Percentiles rank a stretch among this genome's conserved stretches.
phyloP scores from a whole-genome alignment of 2,329 filamentous ascomycete species.

The Lasiodiplodia sp. region DNA sequence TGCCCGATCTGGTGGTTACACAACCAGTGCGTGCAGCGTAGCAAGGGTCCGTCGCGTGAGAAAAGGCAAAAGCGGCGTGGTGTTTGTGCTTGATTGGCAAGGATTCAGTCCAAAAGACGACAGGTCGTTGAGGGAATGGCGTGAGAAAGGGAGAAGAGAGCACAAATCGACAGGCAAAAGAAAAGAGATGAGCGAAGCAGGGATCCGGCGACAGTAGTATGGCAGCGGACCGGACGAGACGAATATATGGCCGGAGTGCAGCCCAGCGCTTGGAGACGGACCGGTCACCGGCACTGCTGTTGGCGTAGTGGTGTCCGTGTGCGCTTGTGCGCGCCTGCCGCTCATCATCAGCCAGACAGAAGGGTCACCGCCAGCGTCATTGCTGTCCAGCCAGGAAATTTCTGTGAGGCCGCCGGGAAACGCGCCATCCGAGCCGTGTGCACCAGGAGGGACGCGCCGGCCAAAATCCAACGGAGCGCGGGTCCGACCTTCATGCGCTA shows the following conservation, averaged over 20 bases:
- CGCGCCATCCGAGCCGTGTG: conserved; percentile 7
- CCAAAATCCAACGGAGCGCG: background rate
- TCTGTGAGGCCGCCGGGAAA: background rate
- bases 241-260: background rate
- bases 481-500: background rate
- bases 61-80: background rate
- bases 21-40: background rate
- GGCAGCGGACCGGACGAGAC: background rate
- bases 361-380: background rate
- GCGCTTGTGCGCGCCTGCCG: background rate
- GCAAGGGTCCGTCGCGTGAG: background rate
- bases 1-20: background rate
- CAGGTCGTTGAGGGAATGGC: background rate
- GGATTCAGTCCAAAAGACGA: background rate
- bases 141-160: background rate
- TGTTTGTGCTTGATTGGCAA: background rate
- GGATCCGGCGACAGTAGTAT: background rate
- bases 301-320: background rate
- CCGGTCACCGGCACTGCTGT: background rate
- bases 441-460: conserved; percentile 1
- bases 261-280: background rate
- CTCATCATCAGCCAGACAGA: conserved; percentile 1
- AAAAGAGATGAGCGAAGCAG: background rate
- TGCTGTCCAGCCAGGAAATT: background rate
- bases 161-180: background rate